These are phyloP conservation scores for Fusarium begoniae DNA, from an alignment of 2,329 filamentous ascomycete species.

Conservation along the genomic window DNA sequence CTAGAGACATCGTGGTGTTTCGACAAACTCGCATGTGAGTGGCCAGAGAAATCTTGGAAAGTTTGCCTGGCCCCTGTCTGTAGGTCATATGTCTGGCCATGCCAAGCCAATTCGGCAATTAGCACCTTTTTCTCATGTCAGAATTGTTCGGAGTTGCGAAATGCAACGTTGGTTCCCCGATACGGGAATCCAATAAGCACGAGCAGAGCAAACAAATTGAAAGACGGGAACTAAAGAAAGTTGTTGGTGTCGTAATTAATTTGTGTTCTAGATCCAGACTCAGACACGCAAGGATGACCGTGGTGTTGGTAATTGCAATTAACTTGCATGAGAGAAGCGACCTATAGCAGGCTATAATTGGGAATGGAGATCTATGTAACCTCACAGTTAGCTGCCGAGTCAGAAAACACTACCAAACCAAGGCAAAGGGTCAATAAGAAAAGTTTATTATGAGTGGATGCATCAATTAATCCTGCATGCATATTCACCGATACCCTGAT, in stretches of 20 bases:
- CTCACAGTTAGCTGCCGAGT: background rate
- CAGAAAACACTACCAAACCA: conserved; percentile 10
- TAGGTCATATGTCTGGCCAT: conserved; percentile 10
- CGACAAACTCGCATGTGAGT: conserved; percentile 23
- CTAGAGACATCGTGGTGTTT: conserved; percentile 11
- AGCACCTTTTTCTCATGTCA: background rate
- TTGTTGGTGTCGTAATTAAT: background rate
- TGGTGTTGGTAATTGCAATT: conserved; percentile 8
- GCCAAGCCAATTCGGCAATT: conserved; percentile 19
- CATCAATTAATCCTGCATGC: conserved; percentile 2
- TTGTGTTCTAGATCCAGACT: background rate
- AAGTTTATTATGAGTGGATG: conserved; percentile 9
- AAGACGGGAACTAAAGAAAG: conserved; percentile 12
- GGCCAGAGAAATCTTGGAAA: conserved; percentile 10
- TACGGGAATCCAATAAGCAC: conserved; percentile 1
- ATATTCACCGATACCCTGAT: background rate
- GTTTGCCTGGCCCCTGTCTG: conserved; percentile 11
- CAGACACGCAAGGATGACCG: conserved; percentile 11
- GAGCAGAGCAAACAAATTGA: background rate
- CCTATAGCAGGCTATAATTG: conserved; percentile 10
- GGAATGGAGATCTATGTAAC: conserved; percentile 6
- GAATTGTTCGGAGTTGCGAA: conserved; percentile 3
- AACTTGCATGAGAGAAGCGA: conserved; percentile 5
- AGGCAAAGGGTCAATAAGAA: conserved; percentile 10
- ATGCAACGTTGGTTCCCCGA: conserved; percentile 19